Base-by-base conservation (phyloP, 2,329 filamentous ascomycete genomes). In the Fusarium longipes region DNA sequence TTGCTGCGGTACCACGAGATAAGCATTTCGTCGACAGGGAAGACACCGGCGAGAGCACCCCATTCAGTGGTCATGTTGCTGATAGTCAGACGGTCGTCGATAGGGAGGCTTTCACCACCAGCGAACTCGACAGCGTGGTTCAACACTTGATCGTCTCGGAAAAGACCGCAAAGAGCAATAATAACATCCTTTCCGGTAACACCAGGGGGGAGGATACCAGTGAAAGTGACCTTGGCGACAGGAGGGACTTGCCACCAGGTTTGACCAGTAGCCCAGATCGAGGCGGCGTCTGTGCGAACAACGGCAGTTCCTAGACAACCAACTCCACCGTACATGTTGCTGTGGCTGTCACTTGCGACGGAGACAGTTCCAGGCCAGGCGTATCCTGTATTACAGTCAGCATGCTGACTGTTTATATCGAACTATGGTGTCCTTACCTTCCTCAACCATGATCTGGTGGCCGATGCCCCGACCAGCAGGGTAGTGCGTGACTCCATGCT, bases 111-210 rank as follows among this genome's bases (percentile, higher is more conserved):
- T 86, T 93, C 40, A 80, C 75, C 83, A 96, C 94, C 95, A 0
- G 88, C 89, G 73, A 97, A 97, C 75, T 98, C 95, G 62, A 98
- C 89, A 7, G 89, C 89, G 75, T 97, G 93, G 80, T 98, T 98
- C 15, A 97, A 84, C 0, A 97, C 95, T 42, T 97, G 93, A 70
- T 93, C 91, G 53, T 91, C 88, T 79, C 92, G 91, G 82, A 98
- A 96, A 0, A 97, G 80, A 1, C 91, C 92, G 70, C 93, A 96
- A 1, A 98, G 84, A 1, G 93, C 92, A 25, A 97, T 87, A 68
- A 98, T 98, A 14, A 97, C 91, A 77, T 98, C 96, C 79, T 99
- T 98, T 29, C 93, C 95, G 0, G 91, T 93, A 1, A 97, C 93
- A 12, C 94, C 94, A 2, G 82, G 81, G 0, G 93, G 94, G 8